Evolutionary conservation across 805 yeast species (phyloP).

Genomic region (Saccharomyces kudriavzevii): DNA sequence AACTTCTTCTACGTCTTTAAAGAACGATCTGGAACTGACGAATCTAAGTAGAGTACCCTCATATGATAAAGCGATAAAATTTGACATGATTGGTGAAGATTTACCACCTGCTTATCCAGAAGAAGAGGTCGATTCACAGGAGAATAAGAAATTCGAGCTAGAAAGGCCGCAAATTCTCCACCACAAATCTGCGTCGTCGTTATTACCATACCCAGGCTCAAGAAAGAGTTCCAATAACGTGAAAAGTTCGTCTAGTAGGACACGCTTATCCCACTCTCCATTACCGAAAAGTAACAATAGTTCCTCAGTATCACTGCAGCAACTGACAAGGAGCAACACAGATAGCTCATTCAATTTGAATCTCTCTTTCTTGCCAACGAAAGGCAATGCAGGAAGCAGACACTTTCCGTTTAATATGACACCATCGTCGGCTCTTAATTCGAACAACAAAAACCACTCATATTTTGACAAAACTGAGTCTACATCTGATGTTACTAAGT

Average conservation of each 20-base stretch:
- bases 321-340: conserved; percentile 10
- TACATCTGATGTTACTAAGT: neutral
- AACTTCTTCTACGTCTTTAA: conserved; percentile 15
- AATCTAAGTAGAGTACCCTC: conserved; percentile 71
- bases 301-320: conserved; percentile 18
- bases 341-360: conserved; percentile 6
- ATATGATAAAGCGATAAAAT: conserved; percentile 66
- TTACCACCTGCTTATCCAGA: conserved; percentile 61
- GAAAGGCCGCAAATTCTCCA: conserved; percentile 26
- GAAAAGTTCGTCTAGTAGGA: conserved; percentile 5
- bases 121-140: neutral
- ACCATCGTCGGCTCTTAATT: conserved; percentile 11
- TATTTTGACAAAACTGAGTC: neutral
- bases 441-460: neutral
- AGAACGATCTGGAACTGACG: conserved; percentile 35
- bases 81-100: conserved; percentile 39
- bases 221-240: neutral
- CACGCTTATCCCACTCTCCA: conserved; percentile 13
- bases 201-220: conserved; percentile 8
- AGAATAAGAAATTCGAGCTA: conserved; percentile 2
- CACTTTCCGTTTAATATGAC: conserved; percentile 27
- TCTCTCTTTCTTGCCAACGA: conserved; percentile 4
- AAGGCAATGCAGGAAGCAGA: conserved; percentile 16
- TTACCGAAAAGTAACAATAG: conserved; percentile 21
- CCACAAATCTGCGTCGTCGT: conserved; percentile 19